Evolutionary conservation across 1,284 basidiomycete species (phyloP), one percentile per base, ranked within the genome.

Genomic region (Apiotrichum gamsii): DNA sequence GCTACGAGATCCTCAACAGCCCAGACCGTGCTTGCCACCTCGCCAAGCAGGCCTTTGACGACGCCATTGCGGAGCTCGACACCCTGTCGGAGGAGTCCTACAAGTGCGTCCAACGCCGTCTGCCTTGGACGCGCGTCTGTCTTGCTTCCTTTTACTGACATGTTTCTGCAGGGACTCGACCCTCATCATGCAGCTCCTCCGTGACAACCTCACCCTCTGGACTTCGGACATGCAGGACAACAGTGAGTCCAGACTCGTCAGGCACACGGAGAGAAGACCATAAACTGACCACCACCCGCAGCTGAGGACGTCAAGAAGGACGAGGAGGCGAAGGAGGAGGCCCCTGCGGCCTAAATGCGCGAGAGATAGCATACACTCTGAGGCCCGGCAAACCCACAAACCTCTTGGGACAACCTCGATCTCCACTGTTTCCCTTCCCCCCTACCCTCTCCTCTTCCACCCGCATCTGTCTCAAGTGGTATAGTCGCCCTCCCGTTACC

Each of bases 31-130:
- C 94, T 52, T 98, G 94, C 80, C 93, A 96, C 75, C 88, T 97
- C 64, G 94, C 94, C 74, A 98, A 98, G 82, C 93, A 97, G 78
- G 94, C 94, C 18, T 98, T 98, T 72, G 94, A 98, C 66, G 95
- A 98, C 75, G 95, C 95, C 46, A 98, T 98, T 72, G 94, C 94
- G 62, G 94, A 98, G 79, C 90, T 98, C 70, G 94, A 98, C 80
- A 98, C 94, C 31, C 83, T 98, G 53, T 96, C 90, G 62, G 94
- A 98, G 78, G 94, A 98, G 82, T 90, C 86, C 76, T 98, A 98
- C 88, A 97, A 98, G 81, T 70, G 58, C 25, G 54, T 65, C 57
- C 14, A 23, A n/a, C n/a, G n/a, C n/a, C n/a, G n/a, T n/a, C n/a
- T n/a, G n/a, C n/a, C n/a, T n/a, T n/a, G n/a, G n/a, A n/a, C n/a